Evolutionary conservation across 176 grass and related monocot genomes (phyloP).

Genomic region (Calamus simplicifolius): DNA sequence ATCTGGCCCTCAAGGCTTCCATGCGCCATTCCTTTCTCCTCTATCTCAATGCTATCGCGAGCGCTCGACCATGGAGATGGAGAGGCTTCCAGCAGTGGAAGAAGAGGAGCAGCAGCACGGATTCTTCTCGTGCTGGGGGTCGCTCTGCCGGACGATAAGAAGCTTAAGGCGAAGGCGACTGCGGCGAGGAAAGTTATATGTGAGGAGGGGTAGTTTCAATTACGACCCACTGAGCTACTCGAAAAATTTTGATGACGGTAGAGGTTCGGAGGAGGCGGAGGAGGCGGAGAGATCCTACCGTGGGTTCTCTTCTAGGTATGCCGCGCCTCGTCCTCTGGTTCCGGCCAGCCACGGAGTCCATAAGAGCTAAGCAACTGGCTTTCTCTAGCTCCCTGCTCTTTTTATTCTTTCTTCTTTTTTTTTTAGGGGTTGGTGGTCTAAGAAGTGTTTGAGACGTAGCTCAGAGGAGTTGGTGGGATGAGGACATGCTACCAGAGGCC

Average conservation of each 20-base stretch:
- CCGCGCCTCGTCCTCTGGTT: background rate
- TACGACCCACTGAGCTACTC: conserved; percentile 24
- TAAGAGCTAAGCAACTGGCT: too few relatives aligned
- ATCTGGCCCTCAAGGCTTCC: too few relatives aligned
- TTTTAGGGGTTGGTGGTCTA: too few relatives aligned
- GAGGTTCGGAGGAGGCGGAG: background rate
- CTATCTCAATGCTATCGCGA: too few relatives aligned
- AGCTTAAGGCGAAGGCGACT: background rate
- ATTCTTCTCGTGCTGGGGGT: conserved; percentile 16
- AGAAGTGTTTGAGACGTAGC: too few relatives aligned
- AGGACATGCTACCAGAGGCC: too few relatives aligned
- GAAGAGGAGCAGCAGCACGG: background rate
- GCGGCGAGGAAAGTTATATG: background rate
- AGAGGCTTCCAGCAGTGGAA: conserved; percentile 18
- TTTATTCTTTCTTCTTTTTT: too few relatives aligned
- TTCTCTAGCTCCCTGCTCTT: too few relatives aligned
- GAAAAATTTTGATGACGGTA: conserved; percentile 16
- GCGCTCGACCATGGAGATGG: conserved; percentile 13
- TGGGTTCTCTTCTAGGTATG: conserved; percentile 12
- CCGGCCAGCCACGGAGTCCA: too few relatives aligned
- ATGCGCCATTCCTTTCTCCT: too few relatives aligned
- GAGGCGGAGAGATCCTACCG: background rate
- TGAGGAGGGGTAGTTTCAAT: conserved; percentile 1
- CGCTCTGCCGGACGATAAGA: background rate
- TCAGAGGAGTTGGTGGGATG: too few relatives aligned